phyloP scores from a whole-genome alignment of 2,329 filamentous ascomycete species.

The Gaeumannomyces tritici region DNA sequence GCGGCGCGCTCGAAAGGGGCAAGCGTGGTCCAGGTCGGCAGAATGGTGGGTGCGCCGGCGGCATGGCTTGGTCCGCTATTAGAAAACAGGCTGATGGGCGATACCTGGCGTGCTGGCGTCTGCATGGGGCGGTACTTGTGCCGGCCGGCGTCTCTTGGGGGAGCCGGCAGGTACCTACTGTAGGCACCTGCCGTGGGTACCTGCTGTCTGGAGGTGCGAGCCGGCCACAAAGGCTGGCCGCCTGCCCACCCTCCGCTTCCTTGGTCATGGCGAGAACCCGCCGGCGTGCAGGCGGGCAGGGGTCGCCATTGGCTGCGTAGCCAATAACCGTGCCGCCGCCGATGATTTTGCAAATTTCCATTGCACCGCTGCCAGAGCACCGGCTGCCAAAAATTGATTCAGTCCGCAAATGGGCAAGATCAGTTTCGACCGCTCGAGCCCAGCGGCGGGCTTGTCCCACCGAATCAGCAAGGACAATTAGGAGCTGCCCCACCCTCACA shows the following conservation, averaged over 20 bases:
- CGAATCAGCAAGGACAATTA: neutral
- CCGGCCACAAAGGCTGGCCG: too few species aligned
- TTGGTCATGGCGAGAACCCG: neutral
- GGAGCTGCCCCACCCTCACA: neutral
- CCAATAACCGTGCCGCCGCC: constrained; percentile 7
- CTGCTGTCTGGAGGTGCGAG: too few species aligned
- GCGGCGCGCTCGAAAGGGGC: constrained; percentile 3
- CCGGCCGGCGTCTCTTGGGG: neutral
- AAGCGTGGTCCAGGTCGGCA: constrained; percentile 2
- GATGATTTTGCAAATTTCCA: constrained; percentile 8
- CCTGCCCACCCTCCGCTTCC: neutral
- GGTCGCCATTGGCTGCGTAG: neutral
- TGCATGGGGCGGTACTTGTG: neutral
- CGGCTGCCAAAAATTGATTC: constrained; percentile 1
- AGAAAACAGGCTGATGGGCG: neutral
- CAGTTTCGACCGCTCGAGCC: constrained; percentile 7
- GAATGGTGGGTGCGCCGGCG: constrained; percentile 7
- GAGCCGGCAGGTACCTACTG: neutral
- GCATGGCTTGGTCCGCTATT: constrained; percentile 7
- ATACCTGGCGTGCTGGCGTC: neutral
- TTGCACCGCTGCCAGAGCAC: constrained; percentile 5
- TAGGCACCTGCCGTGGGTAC: too few species aligned
- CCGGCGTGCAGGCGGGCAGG: neutral
- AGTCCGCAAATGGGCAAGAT: constrained; percentile 5
- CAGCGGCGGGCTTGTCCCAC: neutral